Conservation (phyloP, 345 rosid genomes). For the Corymbia maculata region DNA sequence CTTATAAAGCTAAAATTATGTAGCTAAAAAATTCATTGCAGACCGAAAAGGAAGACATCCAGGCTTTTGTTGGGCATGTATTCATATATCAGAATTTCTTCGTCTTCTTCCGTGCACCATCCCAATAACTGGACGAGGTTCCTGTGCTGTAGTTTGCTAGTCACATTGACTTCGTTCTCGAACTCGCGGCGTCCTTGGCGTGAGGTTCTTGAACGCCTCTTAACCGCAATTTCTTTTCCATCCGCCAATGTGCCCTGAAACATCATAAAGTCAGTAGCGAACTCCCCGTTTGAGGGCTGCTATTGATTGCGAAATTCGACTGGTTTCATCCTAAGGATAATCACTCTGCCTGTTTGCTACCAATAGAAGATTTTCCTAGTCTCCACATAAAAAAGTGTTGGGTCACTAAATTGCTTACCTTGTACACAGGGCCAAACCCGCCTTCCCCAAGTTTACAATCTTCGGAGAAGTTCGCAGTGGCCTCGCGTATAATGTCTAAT, state of each 20-base stretch:
- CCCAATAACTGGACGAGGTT: slow-evolving; percentile 14
- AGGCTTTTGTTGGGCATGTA: slow-evolving; percentile 15
- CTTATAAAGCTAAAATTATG: background rate
- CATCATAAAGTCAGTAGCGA: background rate
- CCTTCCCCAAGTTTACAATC: slow-evolving; percentile 38
- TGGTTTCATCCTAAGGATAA: background rate
- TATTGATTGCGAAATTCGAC: background rate
- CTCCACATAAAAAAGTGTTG: background rate
- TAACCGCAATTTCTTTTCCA: slow-evolving; percentile 8
- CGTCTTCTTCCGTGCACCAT: slow-evolving; percentile 3
- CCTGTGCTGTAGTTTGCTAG: slow-evolving; percentile 6
- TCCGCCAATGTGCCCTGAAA: slow-evolving; percentile 2
- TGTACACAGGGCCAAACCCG: slow-evolving; percentile 38
- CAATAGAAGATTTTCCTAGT: background rate
- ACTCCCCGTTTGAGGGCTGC: background rate
- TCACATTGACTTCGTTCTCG: slow-evolving; percentile 7
- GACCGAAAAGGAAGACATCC: background rate
- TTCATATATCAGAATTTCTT: slow-evolving; percentile 7
- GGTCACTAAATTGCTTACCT: background rate
- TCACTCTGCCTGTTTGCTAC: background rate
- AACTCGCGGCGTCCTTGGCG: slow-evolving; percentile 9
- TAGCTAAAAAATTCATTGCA: background rate
- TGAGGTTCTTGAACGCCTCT: slow-evolving; percentile 13
- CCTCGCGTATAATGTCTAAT: background rate
- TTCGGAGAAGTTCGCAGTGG: slow-evolving; percentile 10